These are phyloP conservation scores for Erythrophleum ivorense DNA, from an alignment of 331 rosid genomes.

Conservation along the genomic window DNA sequence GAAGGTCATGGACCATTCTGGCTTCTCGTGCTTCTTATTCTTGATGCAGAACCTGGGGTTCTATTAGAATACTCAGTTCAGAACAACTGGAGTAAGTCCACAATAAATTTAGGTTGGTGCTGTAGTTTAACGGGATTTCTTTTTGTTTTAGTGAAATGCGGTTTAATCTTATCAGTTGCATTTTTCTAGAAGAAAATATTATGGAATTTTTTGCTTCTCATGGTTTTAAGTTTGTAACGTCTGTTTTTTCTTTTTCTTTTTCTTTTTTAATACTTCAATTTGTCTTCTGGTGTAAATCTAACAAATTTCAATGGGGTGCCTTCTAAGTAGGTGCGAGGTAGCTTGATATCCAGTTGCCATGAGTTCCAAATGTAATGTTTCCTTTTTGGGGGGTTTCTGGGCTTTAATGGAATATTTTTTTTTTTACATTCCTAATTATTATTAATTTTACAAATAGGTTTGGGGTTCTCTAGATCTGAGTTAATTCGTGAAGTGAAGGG, in stretches of 20 bases:
- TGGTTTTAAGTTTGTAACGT: constrained; percentile 8
- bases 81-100: constrained; percentile 44
- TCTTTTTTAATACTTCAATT: constrained; percentile 4
- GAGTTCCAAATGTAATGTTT: constrained; percentile 41
- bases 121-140: constrained; percentile 24
- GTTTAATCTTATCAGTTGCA: constrained; percentile 20
- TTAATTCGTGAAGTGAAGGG: constrained; percentile 33
- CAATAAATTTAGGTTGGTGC: background rate
- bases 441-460: background rate
- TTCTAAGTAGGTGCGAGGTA: constrained; percentile 48
- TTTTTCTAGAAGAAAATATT: constrained; percentile 12
- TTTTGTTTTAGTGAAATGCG: background rate
- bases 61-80: constrained; percentile 29
- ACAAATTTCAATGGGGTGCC: constrained; percentile 38
- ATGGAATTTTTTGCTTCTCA: constrained; percentile 8
- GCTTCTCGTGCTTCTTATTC: constrained; percentile 11
- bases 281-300: constrained; percentile 49
- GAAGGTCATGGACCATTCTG: constrained; percentile 25
- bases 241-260: background rate
- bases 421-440: constrained; percentile 40
- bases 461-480: constrained; percentile 56
- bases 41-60: constrained; percentile 33
- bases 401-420: constrained; percentile 37
- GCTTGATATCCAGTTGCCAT: constrained; percentile 51
- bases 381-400: constrained; percentile 37